Conservation (phyloP, 2,329 filamentous ascomycete genomes). For the Penicillium sp. region DNA sequence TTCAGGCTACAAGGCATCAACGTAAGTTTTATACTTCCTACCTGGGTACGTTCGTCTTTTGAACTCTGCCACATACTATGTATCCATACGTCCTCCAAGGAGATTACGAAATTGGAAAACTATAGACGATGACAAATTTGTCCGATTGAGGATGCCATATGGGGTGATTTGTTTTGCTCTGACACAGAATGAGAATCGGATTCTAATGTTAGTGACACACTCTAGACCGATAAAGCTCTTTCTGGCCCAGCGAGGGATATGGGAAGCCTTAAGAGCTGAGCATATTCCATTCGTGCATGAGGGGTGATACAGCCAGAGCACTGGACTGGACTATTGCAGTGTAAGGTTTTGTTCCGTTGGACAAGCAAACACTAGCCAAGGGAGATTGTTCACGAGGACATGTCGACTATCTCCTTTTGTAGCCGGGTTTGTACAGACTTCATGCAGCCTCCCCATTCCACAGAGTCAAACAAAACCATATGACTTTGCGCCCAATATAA, state of each 20-base stretch:
- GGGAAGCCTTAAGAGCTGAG: no score
- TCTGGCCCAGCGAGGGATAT: background rate
- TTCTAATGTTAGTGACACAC: background rate
- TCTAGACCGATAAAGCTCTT: background rate
- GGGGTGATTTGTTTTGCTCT: no score
- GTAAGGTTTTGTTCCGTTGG: background rate
- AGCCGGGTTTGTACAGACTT: background rate
- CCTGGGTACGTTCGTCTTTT: no score
- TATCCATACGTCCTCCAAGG: no score
- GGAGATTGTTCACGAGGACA: background rate
- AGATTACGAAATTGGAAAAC: background rate
- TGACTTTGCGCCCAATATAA: background rate
- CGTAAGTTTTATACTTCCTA: background rate
- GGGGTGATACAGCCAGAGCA: background rate
- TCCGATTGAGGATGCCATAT: background rate
- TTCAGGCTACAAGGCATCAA: conserved; percentile 17
- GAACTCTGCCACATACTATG: no score
- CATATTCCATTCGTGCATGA: background rate
- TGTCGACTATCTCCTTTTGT: background rate
- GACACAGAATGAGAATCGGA: background rate
- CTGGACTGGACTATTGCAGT: background rate
- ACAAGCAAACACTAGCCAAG: background rate
- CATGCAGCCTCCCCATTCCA: background rate
- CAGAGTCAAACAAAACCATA: no score
- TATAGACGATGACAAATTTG: background rate